Conservation (phyloP, 345 rosid species). For the Mercurialis annua region DNA sequence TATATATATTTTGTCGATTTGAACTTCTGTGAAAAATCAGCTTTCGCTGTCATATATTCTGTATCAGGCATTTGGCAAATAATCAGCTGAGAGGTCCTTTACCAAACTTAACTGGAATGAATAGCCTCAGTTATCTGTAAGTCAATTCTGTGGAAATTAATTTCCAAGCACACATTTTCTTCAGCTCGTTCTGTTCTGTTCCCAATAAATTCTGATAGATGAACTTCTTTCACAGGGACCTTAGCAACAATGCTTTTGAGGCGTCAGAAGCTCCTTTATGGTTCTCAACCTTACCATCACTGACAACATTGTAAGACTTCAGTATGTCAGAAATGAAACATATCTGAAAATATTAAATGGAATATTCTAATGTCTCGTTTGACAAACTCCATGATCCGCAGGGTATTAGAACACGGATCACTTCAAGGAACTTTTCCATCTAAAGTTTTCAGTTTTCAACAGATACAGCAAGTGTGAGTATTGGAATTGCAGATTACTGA, state of each 20-base stretch:
- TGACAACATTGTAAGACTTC: slow-evolving; percentile 72
- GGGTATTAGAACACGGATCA: slow-evolving; percentile 73
- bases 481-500: neutral
- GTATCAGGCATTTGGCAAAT: slow-evolving; percentile 76
- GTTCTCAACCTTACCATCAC: slow-evolving; percentile 82
- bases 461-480: slow-evolving; percentile 83
- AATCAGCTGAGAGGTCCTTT: slow-evolving; percentile 69
- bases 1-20: slow-evolving; percentile 4
- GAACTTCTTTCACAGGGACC: slow-evolving; percentile 53
- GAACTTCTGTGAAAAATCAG: neutral
- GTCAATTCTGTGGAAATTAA: slow-evolving; percentile 8
- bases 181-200: slow-evolving; percentile 2
- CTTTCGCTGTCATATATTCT: slow-evolving; percentile 4
- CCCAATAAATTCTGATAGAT: slow-evolving; percentile 2
- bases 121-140: slow-evolving; percentile 72
- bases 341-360: neutral
- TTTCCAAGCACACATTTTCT: neutral
- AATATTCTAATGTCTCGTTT: slow-evolving; percentile 8
- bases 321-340: slow-evolving; percentile 2
- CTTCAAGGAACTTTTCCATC: slow-evolving; percentile 66
- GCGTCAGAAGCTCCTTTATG: slow-evolving; percentile 68
- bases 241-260: slow-evolving; percentile 77
- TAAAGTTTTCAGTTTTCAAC: slow-evolving; percentile 61
- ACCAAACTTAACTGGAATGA: slow-evolving; percentile 73
- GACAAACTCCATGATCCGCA: slow-evolving; percentile 16